phyloP scores from a whole-genome alignment of 305 asterid species.

The Caryopteris hybrid region DNA sequence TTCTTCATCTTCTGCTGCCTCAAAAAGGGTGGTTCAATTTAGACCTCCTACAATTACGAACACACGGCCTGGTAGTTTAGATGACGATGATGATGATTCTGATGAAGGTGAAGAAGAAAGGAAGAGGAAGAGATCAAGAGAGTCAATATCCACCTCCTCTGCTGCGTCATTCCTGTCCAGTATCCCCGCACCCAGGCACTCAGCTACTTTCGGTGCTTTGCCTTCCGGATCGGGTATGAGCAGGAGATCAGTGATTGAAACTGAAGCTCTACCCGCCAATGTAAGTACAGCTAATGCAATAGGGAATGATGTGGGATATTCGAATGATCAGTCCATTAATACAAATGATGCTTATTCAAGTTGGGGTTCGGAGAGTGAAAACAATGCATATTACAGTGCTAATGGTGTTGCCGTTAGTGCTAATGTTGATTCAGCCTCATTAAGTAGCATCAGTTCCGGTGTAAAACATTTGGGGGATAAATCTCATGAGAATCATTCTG shows the following conservation, averaged over 20 bases:
- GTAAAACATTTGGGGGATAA: slow-evolving; percentile 1
- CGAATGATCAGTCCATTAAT: slow-evolving; percentile 25
- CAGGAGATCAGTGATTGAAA: slow-evolving; percentile 65
- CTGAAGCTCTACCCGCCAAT: slow-evolving; percentile 35
- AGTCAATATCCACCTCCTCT: slow-evolving; percentile 34
- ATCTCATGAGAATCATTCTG: slow-evolving; percentile 15
- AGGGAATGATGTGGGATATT: slow-evolving; percentile 19
- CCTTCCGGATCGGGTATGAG: slow-evolving; percentile 55
- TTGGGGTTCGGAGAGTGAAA: slow-evolving; percentile 26
- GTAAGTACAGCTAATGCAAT: slow-evolving; percentile 14
- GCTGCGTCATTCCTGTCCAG: slow-evolving; percentile 49
- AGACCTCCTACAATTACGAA: slow-evolving; percentile 51
- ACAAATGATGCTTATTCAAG: slow-evolving; percentile 31
- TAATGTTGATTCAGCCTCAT: background rate
- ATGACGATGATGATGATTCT: slow-evolving; percentile 45
- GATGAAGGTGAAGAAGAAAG: slow-evolving; percentile 56
- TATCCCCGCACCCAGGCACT: slow-evolving; percentile 74
- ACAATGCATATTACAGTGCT: slow-evolving; percentile 17
- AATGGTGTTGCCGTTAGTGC: slow-evolving; percentile 8
- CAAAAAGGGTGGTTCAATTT: slow-evolving; percentile 70
- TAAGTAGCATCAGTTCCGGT: background rate
- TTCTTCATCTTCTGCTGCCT: slow-evolving; percentile 25
- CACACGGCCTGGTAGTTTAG: slow-evolving; percentile 14
- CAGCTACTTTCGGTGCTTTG: slow-evolving; percentile 55
- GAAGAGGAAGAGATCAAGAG: slow-evolving; percentile 40